phyloP scores from a whole-genome alignment of 176 grass and related monocot species.

The Carex pumila region DNA sequence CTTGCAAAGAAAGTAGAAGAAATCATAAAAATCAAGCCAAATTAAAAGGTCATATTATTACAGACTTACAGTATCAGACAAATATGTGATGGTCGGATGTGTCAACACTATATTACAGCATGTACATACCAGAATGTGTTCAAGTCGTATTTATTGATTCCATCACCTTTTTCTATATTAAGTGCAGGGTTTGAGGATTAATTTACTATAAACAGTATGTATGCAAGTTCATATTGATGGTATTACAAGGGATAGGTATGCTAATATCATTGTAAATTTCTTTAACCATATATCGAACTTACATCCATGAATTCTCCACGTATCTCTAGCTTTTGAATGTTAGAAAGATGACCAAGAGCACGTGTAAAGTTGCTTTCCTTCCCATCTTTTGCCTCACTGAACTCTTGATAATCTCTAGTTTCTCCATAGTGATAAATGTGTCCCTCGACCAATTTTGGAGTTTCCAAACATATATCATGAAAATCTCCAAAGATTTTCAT shows the following conservation, averaged over 20 bases:
- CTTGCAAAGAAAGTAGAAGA: slow-evolving; percentile 10
- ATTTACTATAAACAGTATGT: background rate
- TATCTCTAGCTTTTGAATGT: slow-evolving; percentile 32
- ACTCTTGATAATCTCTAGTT: background rate
- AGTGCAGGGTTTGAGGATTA: background rate
- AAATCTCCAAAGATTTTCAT: slow-evolving; percentile 22
- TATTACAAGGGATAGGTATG: background rate
- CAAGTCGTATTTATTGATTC: background rate
- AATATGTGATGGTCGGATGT: no score
- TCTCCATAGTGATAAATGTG: background rate
- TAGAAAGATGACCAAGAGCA: slow-evolving; percentile 27
- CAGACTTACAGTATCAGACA: background rate
- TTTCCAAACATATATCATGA: slow-evolving; percentile 24
- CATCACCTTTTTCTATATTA: background rate
- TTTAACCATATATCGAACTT: slow-evolving; percentile 20
- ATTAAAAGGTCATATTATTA: background rate
- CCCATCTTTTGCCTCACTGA: background rate
- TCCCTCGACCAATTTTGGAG: slow-evolving; percentile 20
- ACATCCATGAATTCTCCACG: slow-evolving; percentile 7
- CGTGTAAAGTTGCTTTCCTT: slow-evolving; percentile 21
- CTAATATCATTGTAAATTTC: background rate
- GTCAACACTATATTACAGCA: background rate
- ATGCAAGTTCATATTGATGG: background rate
- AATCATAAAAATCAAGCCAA: background rate
- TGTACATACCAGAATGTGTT: background rate